Conservation (phyloP, 2,329 filamentous ascomycete species). For the Fusarium duplospermum region DNA sequence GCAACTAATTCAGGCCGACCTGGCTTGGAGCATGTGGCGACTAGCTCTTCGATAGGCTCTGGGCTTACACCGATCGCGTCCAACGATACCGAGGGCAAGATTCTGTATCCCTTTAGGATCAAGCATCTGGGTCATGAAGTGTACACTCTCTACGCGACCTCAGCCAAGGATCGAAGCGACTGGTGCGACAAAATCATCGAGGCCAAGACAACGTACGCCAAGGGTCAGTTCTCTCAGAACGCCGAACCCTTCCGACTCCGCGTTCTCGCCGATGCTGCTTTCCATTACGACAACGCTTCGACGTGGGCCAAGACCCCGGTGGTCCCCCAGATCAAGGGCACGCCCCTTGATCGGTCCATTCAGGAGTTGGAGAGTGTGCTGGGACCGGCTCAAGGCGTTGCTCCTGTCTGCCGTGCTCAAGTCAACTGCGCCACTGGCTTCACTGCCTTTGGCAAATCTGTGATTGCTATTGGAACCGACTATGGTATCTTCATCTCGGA, state of each 20-base stretch:
- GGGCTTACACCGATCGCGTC: slow-evolving; percentile 56
- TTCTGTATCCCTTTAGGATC: slow-evolving; percentile 93
- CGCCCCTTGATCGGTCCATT: slow-evolving; percentile 91
- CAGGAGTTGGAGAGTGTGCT: slow-evolving; percentile 86
- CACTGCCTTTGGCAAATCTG: slow-evolving; percentile 81
- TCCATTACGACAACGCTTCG: slow-evolving; percentile 78
- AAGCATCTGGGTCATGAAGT: slow-evolving; percentile 95
- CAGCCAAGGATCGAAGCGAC: slow-evolving; percentile 78
- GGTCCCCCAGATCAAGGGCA: slow-evolving; percentile 82
- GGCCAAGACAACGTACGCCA: slow-evolving; percentile 93
- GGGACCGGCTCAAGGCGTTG: slow-evolving; percentile 75
- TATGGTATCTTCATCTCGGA: slow-evolving; percentile 93
- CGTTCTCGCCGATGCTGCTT: slow-evolving; percentile 92
- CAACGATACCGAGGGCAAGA: slow-evolving; percentile 81
- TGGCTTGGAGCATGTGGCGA: slow-evolving; percentile 74
- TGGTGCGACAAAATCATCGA: slow-evolving; percentile 96
- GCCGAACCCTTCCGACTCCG: slow-evolving; percentile 94
- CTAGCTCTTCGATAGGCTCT: slow-evolving; percentile 73
- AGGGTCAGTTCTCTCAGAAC: slow-evolving; percentile 89
- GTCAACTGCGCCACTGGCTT: slow-evolving; percentile 97
- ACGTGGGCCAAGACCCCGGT: slow-evolving; percentile 69
- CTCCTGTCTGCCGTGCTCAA: slow-evolving; percentile 82
- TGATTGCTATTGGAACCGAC: slow-evolving; percentile 95
- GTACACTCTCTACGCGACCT: slow-evolving; percentile 89
- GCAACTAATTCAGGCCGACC: slow-evolving; percentile 65